Conservation (phyloP, 2,329 filamentous ascomycete species). For the Aspergillus caelatus region DNA sequence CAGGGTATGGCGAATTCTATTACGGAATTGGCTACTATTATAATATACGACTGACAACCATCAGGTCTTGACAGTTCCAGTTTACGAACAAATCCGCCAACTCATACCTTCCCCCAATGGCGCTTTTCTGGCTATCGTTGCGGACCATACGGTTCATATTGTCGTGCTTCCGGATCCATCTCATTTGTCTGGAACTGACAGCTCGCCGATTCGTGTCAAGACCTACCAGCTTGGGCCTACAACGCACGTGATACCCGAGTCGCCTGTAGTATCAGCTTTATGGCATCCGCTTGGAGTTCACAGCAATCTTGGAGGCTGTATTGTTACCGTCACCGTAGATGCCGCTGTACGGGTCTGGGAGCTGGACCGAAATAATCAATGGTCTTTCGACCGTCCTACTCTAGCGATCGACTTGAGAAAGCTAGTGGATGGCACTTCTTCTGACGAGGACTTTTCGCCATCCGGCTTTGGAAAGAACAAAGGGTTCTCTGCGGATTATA, state of each 20-base stretch:
- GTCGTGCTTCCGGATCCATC: constrained; percentile 80
- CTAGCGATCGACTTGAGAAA: constrained; percentile 87
- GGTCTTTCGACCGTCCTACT: constrained; percentile 82
- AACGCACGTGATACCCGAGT: constrained; percentile 83
- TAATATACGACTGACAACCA: constrained; percentile 12
- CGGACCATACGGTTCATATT: constrained; percentile 84
- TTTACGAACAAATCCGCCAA: constrained; percentile 81
- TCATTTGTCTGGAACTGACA: constrained; percentile 71
- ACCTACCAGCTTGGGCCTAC: constrained; percentile 91
- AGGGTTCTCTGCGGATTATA: constrained; percentile 82
- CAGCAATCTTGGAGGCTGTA: constrained; percentile 66
- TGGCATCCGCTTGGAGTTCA: constrained; percentile 89
- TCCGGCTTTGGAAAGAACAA: constrained; percentile 74
- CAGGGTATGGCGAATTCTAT: constrained; percentile 26
- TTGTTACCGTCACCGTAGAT: constrained; percentile 87
- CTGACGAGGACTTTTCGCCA: constrained; percentile 81
- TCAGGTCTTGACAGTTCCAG: constrained; percentile 74
- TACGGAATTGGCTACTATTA: no score
- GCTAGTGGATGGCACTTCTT: constrained; percentile 77
- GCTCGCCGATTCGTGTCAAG: constrained; percentile 72
- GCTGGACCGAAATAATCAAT: constrained; percentile 77
- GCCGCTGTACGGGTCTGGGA: constrained; percentile 91
- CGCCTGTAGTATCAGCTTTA: constrained; percentile 75
- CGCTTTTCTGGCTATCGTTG: constrained; percentile 81
- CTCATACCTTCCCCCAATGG: constrained; percentile 80